phyloP scores from a whole-genome alignment of 805 yeast species.

The Yarrowia phangngaensis region DNA sequence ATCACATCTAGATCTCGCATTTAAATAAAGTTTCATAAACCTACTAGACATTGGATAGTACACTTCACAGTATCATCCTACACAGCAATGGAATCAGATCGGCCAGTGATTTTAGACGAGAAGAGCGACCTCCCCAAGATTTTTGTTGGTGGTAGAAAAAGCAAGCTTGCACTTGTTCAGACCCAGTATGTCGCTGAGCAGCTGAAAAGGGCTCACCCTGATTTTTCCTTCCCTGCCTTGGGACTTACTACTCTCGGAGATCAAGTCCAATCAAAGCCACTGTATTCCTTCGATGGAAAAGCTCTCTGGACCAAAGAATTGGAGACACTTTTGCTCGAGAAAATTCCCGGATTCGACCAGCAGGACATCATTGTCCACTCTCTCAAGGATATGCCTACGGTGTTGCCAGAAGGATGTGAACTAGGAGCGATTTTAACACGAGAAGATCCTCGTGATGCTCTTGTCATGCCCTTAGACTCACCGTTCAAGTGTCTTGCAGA shows the following conservation, averaged over 20 bases:
- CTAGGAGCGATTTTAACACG: slow-evolving; percentile 82
- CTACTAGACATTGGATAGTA: no score
- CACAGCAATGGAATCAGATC: slow-evolving; percentile 17
- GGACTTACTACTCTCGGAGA: slow-evolving; percentile 89
- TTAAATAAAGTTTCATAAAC: no score
- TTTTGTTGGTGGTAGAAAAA: slow-evolving; percentile 81
- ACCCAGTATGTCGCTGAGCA: slow-evolving; percentile 63
- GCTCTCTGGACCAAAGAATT: slow-evolving; percentile 94
- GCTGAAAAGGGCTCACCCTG: slow-evolving; percentile 59
- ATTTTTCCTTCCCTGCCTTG: slow-evolving; percentile 65
- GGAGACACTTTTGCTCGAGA: slow-evolving; percentile 64
- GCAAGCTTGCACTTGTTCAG: slow-evolving; percentile 83
- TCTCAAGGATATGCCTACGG: slow-evolving; percentile 86
- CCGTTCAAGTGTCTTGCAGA: slow-evolving; percentile 63
- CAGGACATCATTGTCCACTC: slow-evolving; percentile 90
- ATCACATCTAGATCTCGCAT: no score
- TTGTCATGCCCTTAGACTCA: slow-evolving; percentile 66
- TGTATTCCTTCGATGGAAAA: slow-evolving; percentile 94
- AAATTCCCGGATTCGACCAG: slow-evolving; percentile 57
- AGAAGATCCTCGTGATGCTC: slow-evolving; percentile 91
- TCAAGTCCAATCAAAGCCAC: slow-evolving; percentile 75
- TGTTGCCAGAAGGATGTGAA: slow-evolving; percentile 82
- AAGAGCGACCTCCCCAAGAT: slow-evolving; percentile 30
- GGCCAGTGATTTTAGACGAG: slow-evolving; percentile 22
- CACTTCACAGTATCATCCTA: no score